Conservation (phyloP, 2,329 filamentous ascomycete genomes). For the Drechslerella dactyloides region DNA sequence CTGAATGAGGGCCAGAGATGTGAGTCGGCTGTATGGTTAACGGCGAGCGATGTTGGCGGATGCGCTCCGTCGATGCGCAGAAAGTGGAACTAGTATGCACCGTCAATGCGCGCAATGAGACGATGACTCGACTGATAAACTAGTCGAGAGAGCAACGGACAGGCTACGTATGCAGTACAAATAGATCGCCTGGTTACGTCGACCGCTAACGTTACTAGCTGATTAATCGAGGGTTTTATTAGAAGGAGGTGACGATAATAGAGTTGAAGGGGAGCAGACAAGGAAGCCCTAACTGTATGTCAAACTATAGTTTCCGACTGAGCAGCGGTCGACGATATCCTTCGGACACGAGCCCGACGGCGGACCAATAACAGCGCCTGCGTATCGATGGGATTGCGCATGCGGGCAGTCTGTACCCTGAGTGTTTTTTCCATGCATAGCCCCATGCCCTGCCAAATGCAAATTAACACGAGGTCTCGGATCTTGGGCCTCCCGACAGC, state of each 20-base stretch:
- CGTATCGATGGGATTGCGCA: background rate
- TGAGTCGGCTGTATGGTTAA: no score
- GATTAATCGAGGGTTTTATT: no score
- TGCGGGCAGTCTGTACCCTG: background rate
- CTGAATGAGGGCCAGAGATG: no score
- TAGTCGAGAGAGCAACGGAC: no score
- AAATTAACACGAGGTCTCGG: background rate
- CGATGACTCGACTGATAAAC: background rate
- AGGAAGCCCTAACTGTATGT: background rate
- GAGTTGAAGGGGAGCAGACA: background rate
- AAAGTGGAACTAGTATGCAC: background rate
- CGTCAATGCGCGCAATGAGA: constrained; percentile 3
- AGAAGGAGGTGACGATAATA: background rate
- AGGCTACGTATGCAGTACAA: background rate
- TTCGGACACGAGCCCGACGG: background rate
- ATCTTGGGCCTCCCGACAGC: background rate
- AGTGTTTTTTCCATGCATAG: background rate
- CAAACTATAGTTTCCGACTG: background rate
- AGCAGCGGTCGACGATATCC: background rate
- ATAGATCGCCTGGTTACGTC: background rate
- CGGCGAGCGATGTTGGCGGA: no score
- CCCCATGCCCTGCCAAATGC: background rate
- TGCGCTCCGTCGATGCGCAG: background rate
- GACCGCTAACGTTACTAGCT: background rate
- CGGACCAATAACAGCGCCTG: background rate